A percentile compares a stretch with the other conserved stretches of the same genome.
Evolutionary conservation across 2,329 filamentous ascomycete genomes (phyloP).

Genomic region (Tolypocladium paradoxum): DNA sequence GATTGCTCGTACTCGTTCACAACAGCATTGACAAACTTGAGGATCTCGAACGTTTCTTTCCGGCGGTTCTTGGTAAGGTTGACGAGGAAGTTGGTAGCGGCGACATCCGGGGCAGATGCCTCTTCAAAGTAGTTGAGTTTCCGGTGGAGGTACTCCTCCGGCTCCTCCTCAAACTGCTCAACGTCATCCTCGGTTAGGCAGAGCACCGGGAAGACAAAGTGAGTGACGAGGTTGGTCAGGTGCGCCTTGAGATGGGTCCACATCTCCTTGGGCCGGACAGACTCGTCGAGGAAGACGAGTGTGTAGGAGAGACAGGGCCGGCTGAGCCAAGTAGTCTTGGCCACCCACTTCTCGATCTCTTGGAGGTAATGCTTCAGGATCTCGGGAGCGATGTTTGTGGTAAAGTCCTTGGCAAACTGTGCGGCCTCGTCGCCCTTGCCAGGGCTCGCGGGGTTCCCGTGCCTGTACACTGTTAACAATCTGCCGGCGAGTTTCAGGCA

Average conservation of each 20-base stretch:
- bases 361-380: constrained; percentile 90
- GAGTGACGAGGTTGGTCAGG: constrained; percentile 83
- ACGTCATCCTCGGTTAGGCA: constrained; percentile 89
- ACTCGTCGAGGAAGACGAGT: constrained; percentile 91
- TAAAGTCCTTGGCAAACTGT: constrained; percentile 83
- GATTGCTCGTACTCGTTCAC: constrained; percentile 86
- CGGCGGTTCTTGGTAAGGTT: constrained; percentile 87
- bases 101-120: constrained; percentile 86
- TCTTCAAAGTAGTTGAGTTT: constrained; percentile 98
- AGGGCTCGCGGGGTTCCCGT: constrained; percentile 74
- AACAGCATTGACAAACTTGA: constrained; percentile 89
- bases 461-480: constrained; percentile 38
- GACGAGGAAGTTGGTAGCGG: constrained; percentile 92
- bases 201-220: constrained; percentile 90
- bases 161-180: constrained; percentile 87
- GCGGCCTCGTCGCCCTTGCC: constrained; percentile 66
- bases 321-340: constrained; percentile 89
- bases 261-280: constrained; percentile 93
- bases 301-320: constrained; percentile 89
- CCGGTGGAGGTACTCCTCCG: constrained; percentile 91
- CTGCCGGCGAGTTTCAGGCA: background rate
- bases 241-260: constrained; percentile 92
- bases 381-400: constrained; percentile 82
- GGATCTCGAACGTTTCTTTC: constrained; percentile 90
- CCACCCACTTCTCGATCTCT: constrained; percentile 96